phyloP scores from a whole-genome alignment of 2,329 filamentous ascomycete species.

The Coniochaeta sp. region DNA sequence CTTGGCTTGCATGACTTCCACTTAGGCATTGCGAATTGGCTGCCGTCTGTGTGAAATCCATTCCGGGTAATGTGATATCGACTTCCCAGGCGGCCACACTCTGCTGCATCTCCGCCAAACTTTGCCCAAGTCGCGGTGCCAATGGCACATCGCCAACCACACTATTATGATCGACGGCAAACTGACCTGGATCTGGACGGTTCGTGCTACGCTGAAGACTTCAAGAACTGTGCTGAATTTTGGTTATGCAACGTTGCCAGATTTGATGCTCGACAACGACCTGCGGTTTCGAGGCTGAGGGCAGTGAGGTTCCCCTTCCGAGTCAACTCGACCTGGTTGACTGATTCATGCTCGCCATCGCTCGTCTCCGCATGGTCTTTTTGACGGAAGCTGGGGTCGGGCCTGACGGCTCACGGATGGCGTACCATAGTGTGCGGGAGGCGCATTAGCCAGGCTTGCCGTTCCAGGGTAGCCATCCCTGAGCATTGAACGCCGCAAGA shows the following conservation, averaged over 20 bases:
- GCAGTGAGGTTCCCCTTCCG: too few relatives aligned
- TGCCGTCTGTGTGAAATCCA: not conserved
- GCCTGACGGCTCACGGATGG: not conserved
- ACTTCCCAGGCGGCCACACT: not conserved
- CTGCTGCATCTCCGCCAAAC: not conserved
- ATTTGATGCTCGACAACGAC: not conserved
- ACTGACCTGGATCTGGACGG: not conserved
- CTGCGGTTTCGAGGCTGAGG: not conserved
- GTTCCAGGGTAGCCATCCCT: not conserved
- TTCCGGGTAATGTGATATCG: not conserved
- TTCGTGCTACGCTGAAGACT: not conserved
- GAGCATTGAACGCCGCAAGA: conserved; percentile 16
- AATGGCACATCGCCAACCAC: not conserved
- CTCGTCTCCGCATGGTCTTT: not conserved
- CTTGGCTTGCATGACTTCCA: not conserved
- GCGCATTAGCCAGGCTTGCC: not conserved
- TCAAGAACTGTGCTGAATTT: not conserved
- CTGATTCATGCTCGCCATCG: not conserved
- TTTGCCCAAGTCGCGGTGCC: not conserved
- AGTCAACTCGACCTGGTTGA: not conserved
- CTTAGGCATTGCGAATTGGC: not conserved
- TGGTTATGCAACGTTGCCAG: conserved; percentile 2
- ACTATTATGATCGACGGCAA: conserved; percentile 4
- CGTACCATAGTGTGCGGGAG: not conserved
- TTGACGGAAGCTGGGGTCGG: not conserved